These are phyloP conservation scores for Fusarium pseudoanthophilum DNA, from an alignment of 2,329 filamentous ascomycete species.

Conservation along the genomic window DNA sequence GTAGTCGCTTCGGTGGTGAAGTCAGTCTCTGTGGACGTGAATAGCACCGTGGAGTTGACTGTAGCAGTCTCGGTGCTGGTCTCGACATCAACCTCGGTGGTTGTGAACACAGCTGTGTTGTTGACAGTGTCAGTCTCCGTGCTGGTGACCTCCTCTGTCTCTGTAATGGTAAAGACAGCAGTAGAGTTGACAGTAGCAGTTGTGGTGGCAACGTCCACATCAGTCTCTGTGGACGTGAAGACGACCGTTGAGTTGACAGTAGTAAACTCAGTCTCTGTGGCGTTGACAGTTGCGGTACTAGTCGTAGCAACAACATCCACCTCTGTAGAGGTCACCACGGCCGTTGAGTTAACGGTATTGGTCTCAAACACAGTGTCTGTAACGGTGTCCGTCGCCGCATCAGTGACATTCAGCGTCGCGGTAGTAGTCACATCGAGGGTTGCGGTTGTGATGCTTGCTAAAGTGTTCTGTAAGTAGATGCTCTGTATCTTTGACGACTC, in stretches of 20 bases:
- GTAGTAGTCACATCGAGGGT: not conserved
- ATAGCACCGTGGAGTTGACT: not conserved
- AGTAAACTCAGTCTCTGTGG: not conserved
- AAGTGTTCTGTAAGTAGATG: not conserved
- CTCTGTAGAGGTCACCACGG: not conserved
- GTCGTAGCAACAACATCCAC: not conserved
- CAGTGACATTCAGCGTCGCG: not conserved
- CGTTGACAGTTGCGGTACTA: not conserved
- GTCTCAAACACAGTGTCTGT: not conserved
- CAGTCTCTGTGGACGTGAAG: not conserved
- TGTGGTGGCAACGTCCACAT: not conserved
- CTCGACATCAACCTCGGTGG: not conserved
- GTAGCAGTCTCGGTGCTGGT: not conserved
- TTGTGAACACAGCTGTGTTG: not conserved
- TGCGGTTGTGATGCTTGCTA: not conserved
- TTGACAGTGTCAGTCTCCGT: not conserved
- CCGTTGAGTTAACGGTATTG: not conserved
- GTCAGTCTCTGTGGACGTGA: not conserved
- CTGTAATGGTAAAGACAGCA: not conserved
- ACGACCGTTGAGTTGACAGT: not conserved
- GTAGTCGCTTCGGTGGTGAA: not conserved
- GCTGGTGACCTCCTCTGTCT: not conserved
- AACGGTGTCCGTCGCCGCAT: not conserved
- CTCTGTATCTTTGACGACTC: not conserved
- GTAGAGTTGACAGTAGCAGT: slow-evolving; percentile 1